Percentiles rank a stretch among this genome's conserved stretches.
phyloP scores from a whole-genome alignment of 2,329 filamentous ascomycete genomes.

The Leptographium procerum region DNA sequence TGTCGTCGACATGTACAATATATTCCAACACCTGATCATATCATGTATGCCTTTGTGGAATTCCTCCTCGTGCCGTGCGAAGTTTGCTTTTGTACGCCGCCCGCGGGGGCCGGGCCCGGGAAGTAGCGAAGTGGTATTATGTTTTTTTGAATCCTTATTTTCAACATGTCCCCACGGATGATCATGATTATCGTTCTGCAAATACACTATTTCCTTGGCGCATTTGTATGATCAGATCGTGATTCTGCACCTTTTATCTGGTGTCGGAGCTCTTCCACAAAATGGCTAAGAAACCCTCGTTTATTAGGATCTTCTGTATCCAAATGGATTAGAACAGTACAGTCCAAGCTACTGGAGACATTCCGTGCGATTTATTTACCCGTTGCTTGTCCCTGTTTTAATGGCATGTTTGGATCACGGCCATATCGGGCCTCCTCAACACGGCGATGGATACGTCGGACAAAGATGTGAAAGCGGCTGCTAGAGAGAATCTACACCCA shows the following conservation, averaged over 20 bases:
- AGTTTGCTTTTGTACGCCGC: no score
- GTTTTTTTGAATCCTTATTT: no score
- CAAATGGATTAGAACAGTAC: not conserved
- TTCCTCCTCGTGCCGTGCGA: no score
- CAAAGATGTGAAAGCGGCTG: conserved; percentile 39
- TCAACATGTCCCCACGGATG: no score
- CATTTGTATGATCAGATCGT: not conserved
- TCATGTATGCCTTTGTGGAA: no score
- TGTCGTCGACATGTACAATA: no score
- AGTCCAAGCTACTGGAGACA: no score
- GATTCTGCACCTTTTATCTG: conserved; percentile 29
- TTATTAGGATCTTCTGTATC: conserved; percentile 21
- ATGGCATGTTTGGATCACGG: conserved; percentile 36
- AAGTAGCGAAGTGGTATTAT: no score
- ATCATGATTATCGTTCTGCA: no score
- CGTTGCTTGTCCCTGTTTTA: conserved; percentile 41
- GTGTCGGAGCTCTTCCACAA: conserved; percentile 38
- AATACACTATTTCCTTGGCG: not conserved
- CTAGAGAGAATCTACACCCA: conserved; percentile 33
- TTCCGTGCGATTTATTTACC: conserved; percentile 19
- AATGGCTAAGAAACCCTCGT: conserved; percentile 32
- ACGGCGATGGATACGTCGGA: conserved; percentile 38
- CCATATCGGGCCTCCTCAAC: conserved; percentile 39
- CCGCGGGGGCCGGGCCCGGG: no score
- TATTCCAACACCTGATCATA: no score